Base-by-base conservation (phyloP, 805 yeast species). In the Saturnispora bothae region DNA sequence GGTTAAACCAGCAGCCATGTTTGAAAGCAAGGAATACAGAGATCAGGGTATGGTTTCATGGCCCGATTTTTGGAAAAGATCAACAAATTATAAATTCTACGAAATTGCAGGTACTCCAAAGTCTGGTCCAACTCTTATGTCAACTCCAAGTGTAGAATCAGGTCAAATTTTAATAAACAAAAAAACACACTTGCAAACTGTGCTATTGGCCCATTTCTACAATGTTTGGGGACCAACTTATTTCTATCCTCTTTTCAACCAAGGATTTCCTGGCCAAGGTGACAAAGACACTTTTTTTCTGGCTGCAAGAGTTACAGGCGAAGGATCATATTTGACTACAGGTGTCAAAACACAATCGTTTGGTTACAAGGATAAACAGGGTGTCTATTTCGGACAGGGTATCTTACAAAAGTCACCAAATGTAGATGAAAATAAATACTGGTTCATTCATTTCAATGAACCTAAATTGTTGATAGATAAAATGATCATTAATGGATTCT, bases 181-280 rank as follows among this genome's bases (percentile, higher is more conserved):
- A 49, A 61, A 68, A 8, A 56, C 63, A 2, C 89, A 80, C 50
- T 49, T 76, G 38, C 68, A 65, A 42, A 76, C 84, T 0, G 52
- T 80, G 32, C 52, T 78, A 20, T 56, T 81, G 34, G 64, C 82
- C 3, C 60, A 75, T 29, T 80, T 78, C 54, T 81, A 81, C 54
- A 80, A 81, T 47, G 56, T 75, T 1, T 62, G 64, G 54, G 88
- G 89, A 0, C 85, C 85, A 1, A 56, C 64, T 7, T 75, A 69
- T 58, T 81, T 73, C 53, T 81, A 80, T 48, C 79, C 78, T 9
- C 56, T 81, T 41, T 63, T 81, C 45, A 71, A 83, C 0, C 88
- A 79, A 51, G 84, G 84, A 4, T 65, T 74, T 19, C 76, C 84
- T 1, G 89, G 89, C 20, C 82, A 80, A 60, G 88, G 89, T 36